Evolutionary conservation across 2,329 filamentous ascomycete species (phyloP).

Genomic region (Didymella lethalis): DNA sequence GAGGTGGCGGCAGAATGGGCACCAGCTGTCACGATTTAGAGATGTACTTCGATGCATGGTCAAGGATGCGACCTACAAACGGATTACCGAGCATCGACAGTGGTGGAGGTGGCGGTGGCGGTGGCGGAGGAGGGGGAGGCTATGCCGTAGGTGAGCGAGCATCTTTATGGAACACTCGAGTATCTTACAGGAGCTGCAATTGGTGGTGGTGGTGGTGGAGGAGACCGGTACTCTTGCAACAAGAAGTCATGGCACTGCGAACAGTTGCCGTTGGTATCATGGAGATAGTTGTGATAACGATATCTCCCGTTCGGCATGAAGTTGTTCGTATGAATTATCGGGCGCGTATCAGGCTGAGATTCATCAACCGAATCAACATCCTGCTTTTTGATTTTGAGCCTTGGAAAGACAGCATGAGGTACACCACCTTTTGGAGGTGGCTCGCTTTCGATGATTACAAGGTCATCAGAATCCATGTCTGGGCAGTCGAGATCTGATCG

Average conservation of each 20-base stretch:
- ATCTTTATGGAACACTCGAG: no score
- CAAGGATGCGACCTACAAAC: not conserved
- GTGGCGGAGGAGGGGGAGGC: conserved; percentile 26
- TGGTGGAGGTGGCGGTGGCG: conserved; percentile 26
- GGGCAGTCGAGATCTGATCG: no score
- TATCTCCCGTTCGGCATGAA: conserved; percentile 2
- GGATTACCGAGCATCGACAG: conserved; percentile 1
- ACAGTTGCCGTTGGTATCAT: conserved; percentile 11
- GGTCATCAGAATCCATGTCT: conserved; percentile 24
- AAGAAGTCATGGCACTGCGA: conserved; percentile 12
- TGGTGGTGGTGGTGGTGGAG: not conserved
- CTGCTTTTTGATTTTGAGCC: not conserved
- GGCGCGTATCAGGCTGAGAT: not conserved
- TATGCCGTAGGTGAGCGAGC: not conserved
- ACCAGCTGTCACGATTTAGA: not conserved
- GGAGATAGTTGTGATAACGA: conserved; percentile 9
- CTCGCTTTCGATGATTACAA: conserved; percentile 24
- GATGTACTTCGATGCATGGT: accelerated
- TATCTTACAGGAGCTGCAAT: not conserved
- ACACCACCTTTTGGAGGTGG: not conserved
- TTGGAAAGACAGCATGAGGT: not conserved
- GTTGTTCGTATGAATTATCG: conserved; percentile 1
- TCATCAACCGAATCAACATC: not conserved
- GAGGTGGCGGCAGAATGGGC: not conserved
- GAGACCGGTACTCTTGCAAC: not conserved